Base-by-base conservation (phyloP, 495 filamentous ascomycete genomes). In the Jackrogersella minutella region DNA sequence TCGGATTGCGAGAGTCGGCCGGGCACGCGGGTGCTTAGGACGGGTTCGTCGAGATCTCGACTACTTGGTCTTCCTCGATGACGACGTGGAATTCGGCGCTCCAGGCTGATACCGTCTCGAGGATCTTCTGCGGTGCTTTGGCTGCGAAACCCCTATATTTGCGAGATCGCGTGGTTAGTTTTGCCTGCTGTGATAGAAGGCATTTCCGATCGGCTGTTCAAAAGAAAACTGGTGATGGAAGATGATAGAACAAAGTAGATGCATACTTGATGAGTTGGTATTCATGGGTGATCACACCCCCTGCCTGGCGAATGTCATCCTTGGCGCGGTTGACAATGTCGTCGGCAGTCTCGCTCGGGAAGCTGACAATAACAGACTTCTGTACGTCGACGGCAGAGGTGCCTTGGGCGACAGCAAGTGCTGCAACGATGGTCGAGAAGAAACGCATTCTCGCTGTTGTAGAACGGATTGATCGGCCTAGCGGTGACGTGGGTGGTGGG, bases 321-420 rank as follows among this genome's bases (percentile, higher is more conserved):
- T 88, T 96, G 34, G 90, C 91, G 49, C 90, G 72, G 11, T 85
- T 77, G 19, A 96, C 68, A 16, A 95, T 79, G 21, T 80, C 82
- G 53, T 89, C 80, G 13, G 93, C 90, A 5, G 91, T 94, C 49
- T 87, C 82, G 36, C 85, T 78, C 21, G 88, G 87, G 74, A 91
- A 97, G 70, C 84, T 90, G 71, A 97, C 82, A 62, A 96, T 85
- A 50, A 94, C 86, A 47, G 88, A 85, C 71, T 93, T 91, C 62
- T 88, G 83, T 58, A 78, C 64, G 40, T 83, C 82, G 21, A 84
- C 79, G 49, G 84, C 82, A 17, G 79, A 78, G 40, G 82, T 88
- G 60, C 86, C 77, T 37, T 80, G 81, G 56, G 77, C 62, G 56
- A 85, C 68, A 11, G 84, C 81, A 16, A 92, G 74, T 14, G 85